A percentile compares a stretch with the other conserved stretches of the same genome.
Evolutionary conservation across 2,329 filamentous ascomycete genomes (phyloP).

Genomic region (Chaetomium sp.): DNA sequence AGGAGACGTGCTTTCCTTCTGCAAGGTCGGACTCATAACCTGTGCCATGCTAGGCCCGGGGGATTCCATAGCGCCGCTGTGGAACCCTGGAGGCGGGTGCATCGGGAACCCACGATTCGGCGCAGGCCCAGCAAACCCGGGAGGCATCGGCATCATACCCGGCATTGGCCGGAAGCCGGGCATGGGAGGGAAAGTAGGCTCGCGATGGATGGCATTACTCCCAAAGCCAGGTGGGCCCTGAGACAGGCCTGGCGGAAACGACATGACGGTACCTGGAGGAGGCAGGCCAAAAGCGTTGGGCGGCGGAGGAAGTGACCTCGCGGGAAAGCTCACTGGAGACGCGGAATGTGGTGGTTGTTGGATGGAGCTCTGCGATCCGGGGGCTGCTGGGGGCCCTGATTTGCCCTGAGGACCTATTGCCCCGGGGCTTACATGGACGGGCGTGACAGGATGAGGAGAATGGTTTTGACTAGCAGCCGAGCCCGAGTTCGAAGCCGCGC

Average conservation of each 20-base stretch:
- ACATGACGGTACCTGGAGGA: constrained; percentile 46
- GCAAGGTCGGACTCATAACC: constrained; percentile 30
- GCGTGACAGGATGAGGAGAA: constrained; percentile 55
- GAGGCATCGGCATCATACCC: constrained; percentile 44
- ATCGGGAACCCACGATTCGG: constrained; percentile 39
- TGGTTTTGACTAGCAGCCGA: constrained; percentile 48
- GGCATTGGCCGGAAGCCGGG: constrained; percentile 39
- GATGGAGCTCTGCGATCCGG: constrained; percentile 22
- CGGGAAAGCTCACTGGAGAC: constrained; percentile 55
- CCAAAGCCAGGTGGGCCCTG: constrained; percentile 45
- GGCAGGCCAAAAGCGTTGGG: constrained; percentile 48
- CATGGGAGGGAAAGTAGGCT: constrained; percentile 40
- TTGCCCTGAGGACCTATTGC: constrained; percentile 59
- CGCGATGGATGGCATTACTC: constrained; percentile 48
- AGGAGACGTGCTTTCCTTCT: constrained; percentile 36
- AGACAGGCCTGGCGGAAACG: constrained; percentile 38
- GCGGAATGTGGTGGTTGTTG: constrained; percentile 44
- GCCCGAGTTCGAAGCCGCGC: constrained; percentile 55
- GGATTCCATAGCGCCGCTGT: constrained; percentile 35
- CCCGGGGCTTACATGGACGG: constrained; percentile 59
- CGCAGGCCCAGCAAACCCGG: constrained; percentile 42
- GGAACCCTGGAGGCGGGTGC: constrained; percentile 50
- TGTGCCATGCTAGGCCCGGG: constrained; percentile 34
- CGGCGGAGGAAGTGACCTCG: constrained; percentile 37
- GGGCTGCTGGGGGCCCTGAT: constrained; percentile 39